phyloP scores from a whole-genome alignment of 805 yeast species.

The Teunomyces kruisii region DNA sequence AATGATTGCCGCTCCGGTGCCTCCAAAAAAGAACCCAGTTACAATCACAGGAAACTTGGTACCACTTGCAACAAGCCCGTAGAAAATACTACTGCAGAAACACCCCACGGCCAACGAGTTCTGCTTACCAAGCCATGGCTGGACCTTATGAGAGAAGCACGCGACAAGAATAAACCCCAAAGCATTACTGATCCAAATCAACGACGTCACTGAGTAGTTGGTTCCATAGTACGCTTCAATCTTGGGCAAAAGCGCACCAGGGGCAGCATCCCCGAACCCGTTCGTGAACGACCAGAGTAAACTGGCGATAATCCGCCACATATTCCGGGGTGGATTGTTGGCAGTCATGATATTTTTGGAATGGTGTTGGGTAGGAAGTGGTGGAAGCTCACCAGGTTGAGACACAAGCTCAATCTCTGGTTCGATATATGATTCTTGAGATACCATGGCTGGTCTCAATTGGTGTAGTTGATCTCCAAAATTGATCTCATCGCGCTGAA shows the following conservation, averaged over 20 bases:
- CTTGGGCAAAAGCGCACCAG: slow-evolving; percentile 59
- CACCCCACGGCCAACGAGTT: slow-evolving; percentile 41
- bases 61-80: slow-evolving; percentile 47
- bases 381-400: not conserved
- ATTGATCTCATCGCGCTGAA: not conserved
- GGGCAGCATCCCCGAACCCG: slow-evolving; percentile 57
- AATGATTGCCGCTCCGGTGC: slow-evolving; percentile 52
- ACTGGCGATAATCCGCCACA: slow-evolving; percentile 41
- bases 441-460: not conserved
- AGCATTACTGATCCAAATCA: slow-evolving; percentile 59
- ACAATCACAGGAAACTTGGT: slow-evolving; percentile 49
- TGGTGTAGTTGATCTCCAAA: not conserved
- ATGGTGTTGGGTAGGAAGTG: not conserved
- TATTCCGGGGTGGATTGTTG: slow-evolving; percentile 43
- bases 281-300: slow-evolving; percentile 39
- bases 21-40: slow-evolving; percentile 56
- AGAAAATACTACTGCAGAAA: slow-evolving; percentile 37
- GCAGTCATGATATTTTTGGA: slow-evolving; percentile 31
- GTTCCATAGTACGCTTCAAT: slow-evolving; percentile 50
- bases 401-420: not conserved
- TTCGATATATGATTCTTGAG: not conserved
- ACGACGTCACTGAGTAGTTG: slow-evolving; percentile 53
- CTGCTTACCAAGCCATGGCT: slow-evolving; percentile 40
- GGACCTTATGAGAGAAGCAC: slow-evolving; percentile 44
- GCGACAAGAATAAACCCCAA: slow-evolving; percentile 56